phyloP scores from a whole-genome alignment of 2,329 filamentous ascomycete species.

The Xylaria arbuscula region DNA sequence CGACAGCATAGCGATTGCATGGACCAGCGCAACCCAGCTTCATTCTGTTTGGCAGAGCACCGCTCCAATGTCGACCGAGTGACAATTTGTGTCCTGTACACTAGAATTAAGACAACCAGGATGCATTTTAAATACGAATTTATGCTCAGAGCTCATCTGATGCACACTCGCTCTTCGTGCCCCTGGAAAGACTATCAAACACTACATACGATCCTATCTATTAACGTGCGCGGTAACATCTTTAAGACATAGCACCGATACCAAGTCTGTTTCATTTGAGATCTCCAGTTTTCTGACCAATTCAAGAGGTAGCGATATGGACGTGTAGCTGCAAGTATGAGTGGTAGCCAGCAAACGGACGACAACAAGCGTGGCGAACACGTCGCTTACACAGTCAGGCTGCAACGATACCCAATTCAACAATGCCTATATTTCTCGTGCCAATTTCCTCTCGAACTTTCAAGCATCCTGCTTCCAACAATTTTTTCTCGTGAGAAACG shows the following conservation, averaged over 20 bases:
- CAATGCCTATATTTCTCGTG: constrained; percentile 13
- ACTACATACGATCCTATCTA: not conserved
- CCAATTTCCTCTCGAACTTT: not conserved
- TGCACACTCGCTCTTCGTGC: not conserved
- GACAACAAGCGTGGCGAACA: constrained; percentile 19
- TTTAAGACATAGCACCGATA: not conserved
- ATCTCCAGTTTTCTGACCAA: constrained; percentile 13
- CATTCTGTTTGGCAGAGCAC: not conserved
- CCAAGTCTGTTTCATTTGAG: not conserved
- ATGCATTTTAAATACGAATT: not conserved
- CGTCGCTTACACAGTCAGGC: constrained; percentile 23
- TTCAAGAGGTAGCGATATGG: constrained; percentile 15
- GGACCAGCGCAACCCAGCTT: not conserved
- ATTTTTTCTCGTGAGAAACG: not conserved
- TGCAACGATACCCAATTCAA: constrained; percentile 28
- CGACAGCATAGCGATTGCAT: constrained; percentile 5
- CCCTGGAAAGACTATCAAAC: no score
- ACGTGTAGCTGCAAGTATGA: constrained; percentile 16
- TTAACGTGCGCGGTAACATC: constrained; percentile 1
- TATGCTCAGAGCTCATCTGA: not conserved
- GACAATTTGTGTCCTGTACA: not conserved
- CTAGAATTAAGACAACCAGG: not conserved
- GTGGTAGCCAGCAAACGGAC: constrained; percentile 12
- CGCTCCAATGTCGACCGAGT: not conserved
- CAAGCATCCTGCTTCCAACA: not conserved